Evolutionary conservation across 2,329 filamentous ascomycete species (phyloP).

Genomic region (Clonostachys sp.): DNA sequence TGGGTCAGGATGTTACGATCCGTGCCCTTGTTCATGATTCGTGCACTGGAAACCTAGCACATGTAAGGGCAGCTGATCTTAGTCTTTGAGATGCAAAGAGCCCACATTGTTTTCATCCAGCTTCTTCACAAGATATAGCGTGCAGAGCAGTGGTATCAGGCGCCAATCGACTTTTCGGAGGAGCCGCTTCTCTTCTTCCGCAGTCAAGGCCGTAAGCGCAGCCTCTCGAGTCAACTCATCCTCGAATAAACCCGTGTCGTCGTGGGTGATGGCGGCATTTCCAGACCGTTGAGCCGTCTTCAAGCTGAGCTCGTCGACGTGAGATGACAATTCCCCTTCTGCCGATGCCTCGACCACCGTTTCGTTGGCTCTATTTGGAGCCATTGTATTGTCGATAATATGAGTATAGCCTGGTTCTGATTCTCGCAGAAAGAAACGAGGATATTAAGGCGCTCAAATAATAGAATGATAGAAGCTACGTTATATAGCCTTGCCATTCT

Average conservation of each 20-base stretch:
- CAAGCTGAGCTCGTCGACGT: not conserved
- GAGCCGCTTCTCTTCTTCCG: conserved; percentile 17
- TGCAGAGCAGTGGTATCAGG: conserved; percentile 48
- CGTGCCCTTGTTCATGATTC: conserved; percentile 36
- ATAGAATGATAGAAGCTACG: no score
- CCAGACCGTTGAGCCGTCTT: not conserved
- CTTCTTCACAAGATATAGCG: conserved; percentile 21
- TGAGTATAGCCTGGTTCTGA: no score
- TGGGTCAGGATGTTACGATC: conserved; percentile 32
- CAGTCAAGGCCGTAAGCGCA: not conserved
- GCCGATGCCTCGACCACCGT: not conserved
- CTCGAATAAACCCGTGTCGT: not conserved
- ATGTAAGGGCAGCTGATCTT: conserved; percentile 31
- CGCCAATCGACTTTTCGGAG: conserved; percentile 57
- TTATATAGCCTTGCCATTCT: no score
- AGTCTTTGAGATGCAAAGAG: conserved; percentile 18
- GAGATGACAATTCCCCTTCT: not conserved
- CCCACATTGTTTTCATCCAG: not conserved
- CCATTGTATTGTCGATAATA: not conserved
- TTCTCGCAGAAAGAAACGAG: no score
- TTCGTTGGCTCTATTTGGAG: not conserved
- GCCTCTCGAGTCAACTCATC: not conserved
- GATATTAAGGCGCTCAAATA: no score
- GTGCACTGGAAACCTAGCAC: conserved; percentile 32
- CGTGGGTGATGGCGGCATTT: not conserved